These are phyloP conservation scores for Nelumbo lutea DNA, from an alignment of 164 flowering plant genomes.

Conservation along the genomic window DNA sequence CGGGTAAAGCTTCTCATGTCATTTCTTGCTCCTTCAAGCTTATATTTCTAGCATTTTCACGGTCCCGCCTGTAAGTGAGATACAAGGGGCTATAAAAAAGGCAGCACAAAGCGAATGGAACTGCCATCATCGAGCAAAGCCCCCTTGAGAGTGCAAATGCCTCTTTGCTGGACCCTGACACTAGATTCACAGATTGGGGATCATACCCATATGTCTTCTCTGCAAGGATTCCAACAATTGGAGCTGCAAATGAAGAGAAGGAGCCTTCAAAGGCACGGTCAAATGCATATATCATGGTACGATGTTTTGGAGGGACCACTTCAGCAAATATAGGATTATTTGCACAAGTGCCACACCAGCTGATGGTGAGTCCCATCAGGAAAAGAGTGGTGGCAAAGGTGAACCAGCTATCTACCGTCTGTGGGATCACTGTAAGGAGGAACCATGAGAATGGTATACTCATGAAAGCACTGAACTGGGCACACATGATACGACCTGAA, in stretches of 20 bases:
- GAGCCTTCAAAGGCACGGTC: slow-evolving; percentile 96
- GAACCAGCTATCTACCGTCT: slow-evolving; percentile 49
- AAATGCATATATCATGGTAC: slow-evolving; percentile 96
- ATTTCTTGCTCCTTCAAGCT: slow-evolving; percentile 61
- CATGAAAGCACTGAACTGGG: slow-evolving; percentile 95
- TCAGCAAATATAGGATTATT: slow-evolving; percentile 96
- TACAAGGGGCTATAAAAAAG: slow-evolving; percentile 83
- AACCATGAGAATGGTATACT: slow-evolving; percentile 86
- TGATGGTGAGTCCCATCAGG: slow-evolving; percentile 83
- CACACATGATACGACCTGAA: slow-evolving; percentile 87
- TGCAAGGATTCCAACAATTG: slow-evolving; percentile 82
- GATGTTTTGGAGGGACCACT: slow-evolving; percentile 82
- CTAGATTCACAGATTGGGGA: slow-evolving; percentile 52
- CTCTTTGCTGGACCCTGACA: slow-evolving; percentile 53
- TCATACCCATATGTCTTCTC: slow-evolving; percentile 87
- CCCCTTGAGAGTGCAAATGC: slow-evolving; percentile 88
- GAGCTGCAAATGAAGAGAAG: slow-evolving; percentile 93
- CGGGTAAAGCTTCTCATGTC: slow-evolving; percentile 19
- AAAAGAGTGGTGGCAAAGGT: slow-evolving; percentile 60
- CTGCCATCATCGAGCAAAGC: slow-evolving; percentile 80
- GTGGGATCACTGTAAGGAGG: slow-evolving; percentile 75
- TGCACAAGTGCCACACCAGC: slow-evolving; percentile 84
- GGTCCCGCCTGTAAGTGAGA: slow-evolving; percentile 48
- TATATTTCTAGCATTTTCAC: slow-evolving; percentile 53
- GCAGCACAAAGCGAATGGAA: slow-evolving; percentile 82